These are phyloP conservation scores for Aspergillus affinis DNA, from an alignment of 495 filamentous ascomycete genomes.

Conservation along the genomic window DNA sequence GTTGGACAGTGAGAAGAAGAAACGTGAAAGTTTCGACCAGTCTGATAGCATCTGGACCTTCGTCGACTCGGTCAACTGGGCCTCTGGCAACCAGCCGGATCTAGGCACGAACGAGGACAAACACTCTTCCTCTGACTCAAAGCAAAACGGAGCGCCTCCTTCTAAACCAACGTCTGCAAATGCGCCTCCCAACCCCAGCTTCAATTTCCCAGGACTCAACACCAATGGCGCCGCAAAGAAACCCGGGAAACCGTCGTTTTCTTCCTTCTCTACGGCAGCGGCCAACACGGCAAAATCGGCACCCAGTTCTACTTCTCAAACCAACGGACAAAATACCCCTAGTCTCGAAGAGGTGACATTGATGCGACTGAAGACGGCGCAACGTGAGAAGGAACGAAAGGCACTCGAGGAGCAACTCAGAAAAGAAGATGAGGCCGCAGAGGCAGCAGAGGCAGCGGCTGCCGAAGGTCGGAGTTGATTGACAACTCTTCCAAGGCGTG, in stretches of 20 bases:
- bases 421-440: slow-evolving; percentile 50
- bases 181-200: slow-evolving; percentile 28
- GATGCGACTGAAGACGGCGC: slow-evolving; percentile 60
- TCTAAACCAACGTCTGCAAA: slow-evolving; percentile 3
- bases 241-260: slow-evolving; percentile 48
- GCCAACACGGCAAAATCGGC: slow-evolving; percentile 30
- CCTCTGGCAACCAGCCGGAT: slow-evolving; percentile 51
- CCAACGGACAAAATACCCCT: slow-evolving; percentile 36
- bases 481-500: not conserved
- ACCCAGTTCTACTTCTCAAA: slow-evolving; percentile 28
- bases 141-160: not conserved
- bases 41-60: slow-evolving; percentile 41
- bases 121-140: slow-evolving; percentile 16
- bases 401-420: slow-evolving; percentile 56
- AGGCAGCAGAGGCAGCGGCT: slow-evolving; percentile 40
- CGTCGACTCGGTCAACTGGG: slow-evolving; percentile 59
- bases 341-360: slow-evolving; percentile 59
- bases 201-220: slow-evolving; percentile 40
- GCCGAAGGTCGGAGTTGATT: not conserved
- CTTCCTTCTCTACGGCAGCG: slow-evolving; percentile 42
- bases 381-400: slow-evolving; percentile 53
- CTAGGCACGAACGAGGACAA: slow-evolving; percentile 20
- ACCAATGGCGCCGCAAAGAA: slow-evolving; percentile 26
- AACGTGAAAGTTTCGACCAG: slow-evolving; percentile 23
- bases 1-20: slow-evolving; percentile 49